Conservation (phyloP, 805 yeast species). For the Saccharomycopsis sp. region DNA sequence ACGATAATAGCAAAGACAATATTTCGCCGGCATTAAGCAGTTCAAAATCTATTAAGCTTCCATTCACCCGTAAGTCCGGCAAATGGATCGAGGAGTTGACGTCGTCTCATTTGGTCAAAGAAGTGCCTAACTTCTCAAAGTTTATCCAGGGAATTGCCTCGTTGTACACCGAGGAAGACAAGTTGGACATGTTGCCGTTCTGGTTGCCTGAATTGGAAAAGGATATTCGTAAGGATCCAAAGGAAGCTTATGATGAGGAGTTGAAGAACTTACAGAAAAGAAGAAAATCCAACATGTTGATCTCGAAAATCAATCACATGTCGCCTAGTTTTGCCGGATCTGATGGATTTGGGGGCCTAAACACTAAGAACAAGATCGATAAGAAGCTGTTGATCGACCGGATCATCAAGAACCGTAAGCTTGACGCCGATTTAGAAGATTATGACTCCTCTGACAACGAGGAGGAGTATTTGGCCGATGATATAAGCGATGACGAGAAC, state of each 20-base stretch:
- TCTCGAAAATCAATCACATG: slow-evolving; percentile 33
- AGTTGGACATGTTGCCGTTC: slow-evolving; percentile 82
- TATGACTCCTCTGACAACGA: slow-evolving; percentile 46
- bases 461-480: slow-evolving; percentile 46
- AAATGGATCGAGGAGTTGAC: slow-evolving; percentile 86
- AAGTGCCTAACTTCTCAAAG: slow-evolving; percentile 85
- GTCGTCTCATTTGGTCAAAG: slow-evolving; percentile 78
- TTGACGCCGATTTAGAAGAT: slow-evolving; percentile 46
- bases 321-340: slow-evolving; percentile 13
- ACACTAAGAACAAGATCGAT: slow-evolving; percentile 4
- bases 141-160: slow-evolving; percentile 90
- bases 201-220: slow-evolving; percentile 89
- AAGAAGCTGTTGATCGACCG: neutral
- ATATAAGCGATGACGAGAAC: slow-evolving; percentile 27
- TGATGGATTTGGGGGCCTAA: slow-evolving; percentile 10
- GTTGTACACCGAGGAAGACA: slow-evolving; percentile 83
- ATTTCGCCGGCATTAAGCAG: slow-evolving; percentile 51
- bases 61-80: slow-evolving; percentile 43
- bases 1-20: slow-evolving; percentile 26
- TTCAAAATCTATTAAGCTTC: slow-evolving; percentile 28
- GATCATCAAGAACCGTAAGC: slow-evolving; percentile 3
- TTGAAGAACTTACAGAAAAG: slow-evolving; percentile 45
- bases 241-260: slow-evolving; percentile 67
- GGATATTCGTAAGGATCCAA: slow-evolving; percentile 73
- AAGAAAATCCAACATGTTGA: slow-evolving; percentile 30